Base-by-base conservation (phyloP, 2,329 filamentous ascomycete genomes). In the Neocatenulostroma microsporum region DNA sequence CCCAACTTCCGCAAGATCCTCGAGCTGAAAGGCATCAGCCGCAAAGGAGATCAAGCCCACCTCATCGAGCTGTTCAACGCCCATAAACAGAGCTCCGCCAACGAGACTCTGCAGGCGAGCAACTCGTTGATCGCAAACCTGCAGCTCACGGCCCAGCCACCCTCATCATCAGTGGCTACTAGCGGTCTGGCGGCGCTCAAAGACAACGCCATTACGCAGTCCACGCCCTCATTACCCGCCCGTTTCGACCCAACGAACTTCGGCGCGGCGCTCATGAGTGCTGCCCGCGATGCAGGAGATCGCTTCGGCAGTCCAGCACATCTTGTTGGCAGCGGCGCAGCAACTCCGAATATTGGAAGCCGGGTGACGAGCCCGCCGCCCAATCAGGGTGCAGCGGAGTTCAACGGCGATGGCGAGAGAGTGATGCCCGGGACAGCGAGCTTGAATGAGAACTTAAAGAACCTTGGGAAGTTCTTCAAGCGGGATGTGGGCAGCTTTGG, bases 1-100 rank as follows among this genome's bases (percentile, higher is more conserved):
- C 76, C 78, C 53, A 98, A 98, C 64, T 98, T 98, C 74, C 80
- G 80, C 57, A 96, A 95, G 65, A 83, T 98, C 41, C 77, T 98
- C 30, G 91, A 98, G 34, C 73, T 98, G 45, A 98, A 98, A 62
- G 91, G 91, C 30, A 82, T 98, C 41, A 76, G 82, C 37, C 67
- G 67, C 44, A 89, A 87, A 56, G 70, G 76, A 42, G 91, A 98
- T 43, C 84, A 95, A 54, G 66, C 74, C 3, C 78, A 85, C 44
- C 77, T 96, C 2, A 66, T 94, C 21, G 91, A 98, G 60, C 72
- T 96, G 3, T 96, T 95, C 65, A 84, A 94, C 56, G 78, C 87
- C 30, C 88, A 94, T 60, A 77, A 84, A 49, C 72, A 79, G 6
- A 73, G 70, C 6, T 68, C 74, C 29, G 69, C 72, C 25, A 79